These are phyloP conservation scores for Eutypella sp. DNA, from an alignment of 2,329 filamentous ascomycete species.

Conservation along the genomic window DNA sequence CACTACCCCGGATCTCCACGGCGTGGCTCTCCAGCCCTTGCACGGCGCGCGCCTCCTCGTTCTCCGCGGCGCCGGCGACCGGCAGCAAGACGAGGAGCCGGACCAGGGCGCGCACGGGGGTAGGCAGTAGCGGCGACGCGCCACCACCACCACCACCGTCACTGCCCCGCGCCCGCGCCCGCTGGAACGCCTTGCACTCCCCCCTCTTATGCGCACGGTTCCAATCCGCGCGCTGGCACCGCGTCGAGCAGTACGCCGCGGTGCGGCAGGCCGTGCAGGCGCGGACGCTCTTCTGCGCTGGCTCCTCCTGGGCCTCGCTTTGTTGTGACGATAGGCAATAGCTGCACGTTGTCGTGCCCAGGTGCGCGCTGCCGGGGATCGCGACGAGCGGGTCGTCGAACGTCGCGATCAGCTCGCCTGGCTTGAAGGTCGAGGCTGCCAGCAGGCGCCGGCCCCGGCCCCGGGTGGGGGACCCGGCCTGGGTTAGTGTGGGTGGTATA, in stretches of 20 bases:
- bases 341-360: conserved; percentile 41
- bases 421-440: conserved; percentile 35
- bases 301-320: conserved; percentile 9
- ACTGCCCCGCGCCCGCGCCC: conserved; percentile 37
- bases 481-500: conserved; percentile 12
- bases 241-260: conserved; percentile 48
- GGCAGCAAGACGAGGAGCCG: conserved; percentile 46
- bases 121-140: conserved; percentile 36
- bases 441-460: conserved; percentile 41
- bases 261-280: conserved; percentile 51
- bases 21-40: conserved; percentile 43
- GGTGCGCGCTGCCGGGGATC: conserved; percentile 40
- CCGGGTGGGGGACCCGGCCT: conserved; percentile 2
- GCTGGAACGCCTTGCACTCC: conserved; percentile 47
- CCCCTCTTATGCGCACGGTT: conserved; percentile 42
- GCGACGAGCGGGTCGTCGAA: conserved; percentile 41
- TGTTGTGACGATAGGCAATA: conserved; percentile 37
- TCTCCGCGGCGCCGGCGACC: conserved; percentile 3
- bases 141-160: conserved; percentile 23
- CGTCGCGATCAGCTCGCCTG: conserved; percentile 41
- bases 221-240: conserved; percentile 54
- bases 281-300: conserved; percentile 13
- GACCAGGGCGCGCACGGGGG: conserved; percentile 49
- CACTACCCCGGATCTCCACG: conserved; percentile 29
- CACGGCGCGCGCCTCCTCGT: conserved; percentile 26